Percentiles rank a stretch among this genome's conserved stretches.
Conservation (phyloP, 78 protist species). For the Parvularia atlantis region DNA sequence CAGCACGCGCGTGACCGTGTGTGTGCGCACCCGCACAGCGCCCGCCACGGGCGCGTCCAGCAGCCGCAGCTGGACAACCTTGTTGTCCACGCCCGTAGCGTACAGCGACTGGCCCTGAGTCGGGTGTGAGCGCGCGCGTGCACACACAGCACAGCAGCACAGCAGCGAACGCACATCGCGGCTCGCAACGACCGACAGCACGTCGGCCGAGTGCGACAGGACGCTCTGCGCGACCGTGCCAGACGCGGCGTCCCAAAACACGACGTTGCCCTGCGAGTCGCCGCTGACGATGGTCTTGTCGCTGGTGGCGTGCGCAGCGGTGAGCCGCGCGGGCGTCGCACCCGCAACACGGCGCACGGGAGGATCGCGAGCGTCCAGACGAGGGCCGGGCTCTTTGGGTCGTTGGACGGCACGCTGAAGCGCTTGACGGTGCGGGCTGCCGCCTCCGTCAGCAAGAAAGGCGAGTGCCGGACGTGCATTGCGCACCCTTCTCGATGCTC, state of each 20-base stretch:
- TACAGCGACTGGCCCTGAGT: neutral
- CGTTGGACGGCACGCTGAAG: neutral
- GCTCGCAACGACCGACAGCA: conserved; percentile 1
- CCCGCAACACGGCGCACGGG: no score
- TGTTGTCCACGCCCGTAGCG: conserved; percentile 25
- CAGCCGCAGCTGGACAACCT: conserved; percentile 2
- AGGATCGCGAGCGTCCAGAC: conserved; percentile 5
- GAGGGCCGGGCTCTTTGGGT: conserved; percentile 1
- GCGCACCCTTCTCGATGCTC: no score
- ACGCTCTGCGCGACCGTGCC: conserved; percentile 17
- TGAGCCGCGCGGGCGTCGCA: no score
- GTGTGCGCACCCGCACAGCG: no score
- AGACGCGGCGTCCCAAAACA: conserved; percentile 24
- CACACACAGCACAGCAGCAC: neutral
- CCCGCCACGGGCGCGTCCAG: no score
- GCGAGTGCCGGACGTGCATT: no score
- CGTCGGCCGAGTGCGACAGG: conserved; percentile 25
- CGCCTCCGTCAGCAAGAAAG: no score
- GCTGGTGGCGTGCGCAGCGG: neutral
- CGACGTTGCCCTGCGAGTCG: conserved; percentile 12
- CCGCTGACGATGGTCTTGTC: conserved; percentile 28
- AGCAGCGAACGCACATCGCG: no score
- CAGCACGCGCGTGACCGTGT: neutral
- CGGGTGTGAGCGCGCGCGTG: neutral
- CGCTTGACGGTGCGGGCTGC: conserved; percentile 1